These are phyloP conservation scores for Epithemia pelagica DNA, from an alignment of 108 stramenopile genomes.

Conservation along the genomic window DNA sequence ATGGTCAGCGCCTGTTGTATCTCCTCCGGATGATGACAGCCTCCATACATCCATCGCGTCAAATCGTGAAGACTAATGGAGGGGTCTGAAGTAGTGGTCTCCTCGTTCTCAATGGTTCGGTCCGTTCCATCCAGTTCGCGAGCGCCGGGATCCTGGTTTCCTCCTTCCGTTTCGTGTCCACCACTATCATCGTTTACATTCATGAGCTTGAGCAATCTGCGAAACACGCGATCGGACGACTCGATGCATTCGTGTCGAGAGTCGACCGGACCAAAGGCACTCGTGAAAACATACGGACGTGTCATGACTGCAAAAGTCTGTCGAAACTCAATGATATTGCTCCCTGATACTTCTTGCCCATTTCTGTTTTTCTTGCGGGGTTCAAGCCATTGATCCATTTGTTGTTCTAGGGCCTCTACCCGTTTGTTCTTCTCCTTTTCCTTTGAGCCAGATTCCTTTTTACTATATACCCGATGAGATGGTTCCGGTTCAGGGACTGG, in stretches of 20 bases:
- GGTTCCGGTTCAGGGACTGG: too few relatives aligned
- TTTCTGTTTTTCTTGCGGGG: too few relatives aligned
- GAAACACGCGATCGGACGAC: constrained; percentile 47
- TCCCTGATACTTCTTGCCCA: neutral
- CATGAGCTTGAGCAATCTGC: constrained; percentile 17
- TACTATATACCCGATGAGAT: neutral
- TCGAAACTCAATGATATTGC: constrained; percentile 38
- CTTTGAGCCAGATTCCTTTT: neutral
- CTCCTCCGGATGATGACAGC: constrained; percentile 23
- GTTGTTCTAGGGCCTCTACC: neutral
- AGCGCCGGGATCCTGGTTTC: too few relatives aligned
- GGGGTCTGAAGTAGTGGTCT: too few relatives aligned
- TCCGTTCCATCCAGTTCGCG: too few relatives aligned
- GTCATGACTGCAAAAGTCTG: constrained; percentile 52
- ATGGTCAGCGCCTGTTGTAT: constrained; percentile 13
- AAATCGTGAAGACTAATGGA: constrained; percentile 38
- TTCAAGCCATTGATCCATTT: too few relatives aligned
- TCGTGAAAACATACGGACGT: constrained; percentile 45
- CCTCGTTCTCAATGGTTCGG: too few relatives aligned
- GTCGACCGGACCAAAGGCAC: constrained; percentile 52
- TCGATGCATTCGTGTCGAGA: constrained; percentile 50
- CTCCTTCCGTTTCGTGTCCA: too few relatives aligned
- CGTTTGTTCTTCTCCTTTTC: neutral
- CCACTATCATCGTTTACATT: constrained; percentile 2
- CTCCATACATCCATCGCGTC: constrained; percentile 20